Percentiles rank a stretch among this genome's conserved stretches.
phyloP scores from a whole-genome alignment of 2,329 filamentous ascomycete genomes.

The Gyromitra esculenta region DNA sequence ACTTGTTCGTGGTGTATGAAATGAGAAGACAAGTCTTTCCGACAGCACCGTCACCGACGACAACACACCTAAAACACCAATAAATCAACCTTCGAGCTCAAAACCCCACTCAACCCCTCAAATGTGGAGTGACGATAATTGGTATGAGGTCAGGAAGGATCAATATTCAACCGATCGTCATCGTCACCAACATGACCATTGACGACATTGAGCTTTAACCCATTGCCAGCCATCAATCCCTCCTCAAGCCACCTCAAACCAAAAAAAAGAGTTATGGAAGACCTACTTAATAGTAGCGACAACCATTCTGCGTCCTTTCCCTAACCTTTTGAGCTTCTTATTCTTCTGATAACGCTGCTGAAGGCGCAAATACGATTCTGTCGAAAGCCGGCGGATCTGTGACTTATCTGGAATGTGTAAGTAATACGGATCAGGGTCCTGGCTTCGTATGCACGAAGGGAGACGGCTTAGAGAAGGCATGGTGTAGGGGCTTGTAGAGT shows the following conservation, averaged over 20 bases:
- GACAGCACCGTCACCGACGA: slow-evolving; percentile 98
- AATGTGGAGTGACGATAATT: neutral
- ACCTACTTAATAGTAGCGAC: slow-evolving; percentile 73
- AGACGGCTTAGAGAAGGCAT: slow-evolving; percentile 33
- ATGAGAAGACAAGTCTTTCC: slow-evolving; percentile 99
- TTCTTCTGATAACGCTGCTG: slow-evolving; percentile 38
- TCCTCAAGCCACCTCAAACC: slow-evolving; percentile 10
- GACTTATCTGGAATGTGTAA: slow-evolving; percentile 37
- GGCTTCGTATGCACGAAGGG: slow-evolving; percentile 4
- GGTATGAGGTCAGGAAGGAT: neutral
- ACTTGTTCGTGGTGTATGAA: slow-evolving; percentile 99
- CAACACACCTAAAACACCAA: slow-evolving; percentile 78
- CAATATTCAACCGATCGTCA: slow-evolving; percentile 24
- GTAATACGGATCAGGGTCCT: slow-evolving; percentile 37
- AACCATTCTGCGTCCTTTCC: slow-evolving; percentile 64
- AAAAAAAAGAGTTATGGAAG: slow-evolving; percentile 37
- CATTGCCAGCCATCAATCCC: slow-evolving; percentile 10
- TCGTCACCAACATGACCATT: slow-evolving; percentile 19
- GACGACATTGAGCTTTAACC: slow-evolving; percentile 19
- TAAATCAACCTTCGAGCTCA: slow-evolving; percentile 26
- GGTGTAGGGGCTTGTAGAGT: slow-evolving; percentile 2
- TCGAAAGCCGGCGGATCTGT: slow-evolving; percentile 35
- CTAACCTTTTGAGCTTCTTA: slow-evolving; percentile 48
- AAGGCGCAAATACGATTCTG: slow-evolving; percentile 24
- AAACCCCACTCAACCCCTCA: slow-evolving; percentile 13